Percentiles rank a stretch among this genome's conserved stretches.
These are phyloP conservation scores for Metschnikowia cerradonensis DNA, from an alignment of 805 yeast genomes.

Conservation along the genomic window DNA sequence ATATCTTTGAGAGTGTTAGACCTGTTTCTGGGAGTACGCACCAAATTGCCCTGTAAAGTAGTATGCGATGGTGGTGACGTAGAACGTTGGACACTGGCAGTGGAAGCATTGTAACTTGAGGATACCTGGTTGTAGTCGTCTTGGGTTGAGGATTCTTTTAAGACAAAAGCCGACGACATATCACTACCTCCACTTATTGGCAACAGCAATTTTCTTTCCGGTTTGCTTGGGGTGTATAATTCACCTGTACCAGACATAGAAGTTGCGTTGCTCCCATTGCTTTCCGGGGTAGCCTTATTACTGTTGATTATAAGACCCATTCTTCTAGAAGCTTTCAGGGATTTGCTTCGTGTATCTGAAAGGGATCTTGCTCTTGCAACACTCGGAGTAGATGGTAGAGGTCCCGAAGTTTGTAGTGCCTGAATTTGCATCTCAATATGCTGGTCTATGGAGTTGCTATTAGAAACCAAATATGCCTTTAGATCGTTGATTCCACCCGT, in stretches of 20 bases:
- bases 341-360: slow-evolving; percentile 37
- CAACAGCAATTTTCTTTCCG: slow-evolving; percentile 14
- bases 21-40: slow-evolving; percentile 24
- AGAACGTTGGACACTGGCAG: slow-evolving; percentile 7
- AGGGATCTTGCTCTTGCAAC: slow-evolving; percentile 28
- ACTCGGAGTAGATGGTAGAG: slow-evolving; percentile 12
- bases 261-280: neutral
- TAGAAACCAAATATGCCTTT: slow-evolving; percentile 35
- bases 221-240: slow-evolving; percentile 14
- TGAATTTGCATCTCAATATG: slow-evolving; percentile 9
- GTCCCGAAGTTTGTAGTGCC: slow-evolving; percentile 13
- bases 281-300: slow-evolving; percentile 17
- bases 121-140: neutral
- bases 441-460: slow-evolving; percentile 28
- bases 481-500: slow-evolving; percentile 44
- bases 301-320: slow-evolving; percentile 68
- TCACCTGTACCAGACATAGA: neutral
- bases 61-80: slow-evolving; percentile 8
- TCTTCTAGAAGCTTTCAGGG: slow-evolving; percentile 66
- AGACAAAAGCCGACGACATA: neutral
- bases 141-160: neutral
- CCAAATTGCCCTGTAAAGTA: slow-evolving; percentile 9
- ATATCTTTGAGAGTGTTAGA: slow-evolving; percentile 36
- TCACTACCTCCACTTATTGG: slow-evolving; percentile 6
- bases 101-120: slow-evolving; percentile 5